Base-by-base conservation (phyloP, 495 filamentous ascomycete genomes). In the Aspergillus olivimuriae region DNA sequence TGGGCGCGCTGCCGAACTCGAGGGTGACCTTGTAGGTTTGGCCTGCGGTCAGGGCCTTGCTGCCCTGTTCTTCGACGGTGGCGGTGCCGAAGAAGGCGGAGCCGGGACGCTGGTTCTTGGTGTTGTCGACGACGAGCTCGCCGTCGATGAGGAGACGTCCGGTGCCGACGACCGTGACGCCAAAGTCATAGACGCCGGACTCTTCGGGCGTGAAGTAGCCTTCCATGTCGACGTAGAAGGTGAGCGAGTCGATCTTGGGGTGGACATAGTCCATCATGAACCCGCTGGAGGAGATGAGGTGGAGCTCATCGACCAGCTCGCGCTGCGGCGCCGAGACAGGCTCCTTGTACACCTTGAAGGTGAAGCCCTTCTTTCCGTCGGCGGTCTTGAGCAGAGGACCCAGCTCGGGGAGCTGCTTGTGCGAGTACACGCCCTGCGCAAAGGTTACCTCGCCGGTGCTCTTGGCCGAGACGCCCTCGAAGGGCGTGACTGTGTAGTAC, bases 401-500 rank as follows among this genome's bases (percentile, higher is more conserved):
- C 0, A 82, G 60, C 12, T 77, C 59, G 4, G 80, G 80, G 4
- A 83, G 66, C 36, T 80, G 65, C 51, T 78, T 80, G 58, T 82
- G 76, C 0, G 75, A 76, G 55, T 82, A 77, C 33, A 70, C 71
- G 18, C 82, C 82, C 47, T 76, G 48, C 50, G 51, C 5, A 58
- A 63, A 56, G 28, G 53, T 22, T 63, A 72, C 63, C 60, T 75
- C 63, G 15, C 65, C 68, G 19, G 66, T 55, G 38, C 75, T 70
- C 56, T 81, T 73, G 30, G 66, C 66, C 16, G 62, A 63, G n/a
- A 87, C 75, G 14, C 80, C 83, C 10, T 84, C 80, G 47, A 75
- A 84, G 0, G 84, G 83, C 1, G 78, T 80, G 20, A 84, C 70
- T 15, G 75, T 81, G 60, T 92, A 91, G 58, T 94, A 91, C 3